A percentile compares a stretch with the other conserved stretches of the same genome.
These are phyloP conservation scores for Lactifluus pinguis DNA, from an alignment of 768 basidiomycete genomes.

Conservation along the genomic window DNA sequence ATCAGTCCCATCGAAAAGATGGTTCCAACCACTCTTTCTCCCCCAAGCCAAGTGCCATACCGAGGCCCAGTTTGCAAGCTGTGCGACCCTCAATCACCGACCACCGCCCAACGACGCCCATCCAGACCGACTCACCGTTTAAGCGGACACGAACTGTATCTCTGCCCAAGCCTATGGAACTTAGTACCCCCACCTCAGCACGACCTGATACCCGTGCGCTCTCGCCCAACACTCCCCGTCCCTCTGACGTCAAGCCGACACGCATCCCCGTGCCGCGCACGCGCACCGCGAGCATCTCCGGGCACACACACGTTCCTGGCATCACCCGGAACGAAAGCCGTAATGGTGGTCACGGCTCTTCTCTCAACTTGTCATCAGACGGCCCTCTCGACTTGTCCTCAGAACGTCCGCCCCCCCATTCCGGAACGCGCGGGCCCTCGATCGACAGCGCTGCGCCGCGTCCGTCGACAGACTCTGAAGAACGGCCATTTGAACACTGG, in stretches of 20 bases:
- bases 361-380: neutral
- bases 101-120: slow-evolving; percentile 15
- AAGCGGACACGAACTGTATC: slow-evolving; percentile 60
- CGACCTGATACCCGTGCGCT: slow-evolving; percentile 16
- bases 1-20: slow-evolving; percentile 21
- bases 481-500: slow-evolving; percentile 83
- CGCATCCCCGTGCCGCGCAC: slow-evolving; percentile 41
- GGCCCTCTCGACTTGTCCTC: slow-evolving; percentile 6
- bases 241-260: slow-evolving; percentile 30
- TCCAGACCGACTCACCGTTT: slow-evolving; percentile 16
- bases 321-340: slow-evolving; percentile 26
- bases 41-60: slow-evolving; percentile 37
- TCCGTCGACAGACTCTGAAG: slow-evolving; percentile 66
- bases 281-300: slow-evolving; percentile 35
- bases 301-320: slow-evolving; percentile 23
- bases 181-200: slow-evolving; percentile 30
- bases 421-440: slow-evolving; percentile 37
- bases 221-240: slow-evolving; percentile 29
- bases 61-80: slow-evolving; percentile 37
- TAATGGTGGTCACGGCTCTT: slow-evolving; percentile 20
- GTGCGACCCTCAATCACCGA: slow-evolving; percentile 27
- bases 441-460: slow-evolving; percentile 30
- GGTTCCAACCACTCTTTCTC: slow-evolving; percentile 21
- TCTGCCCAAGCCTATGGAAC: slow-evolving; percentile 44
- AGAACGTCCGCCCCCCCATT: slow-evolving; percentile 35